These are phyloP conservation scores for Viridothelium virens DNA, from an alignment of 495 filamentous ascomycete genomes.

Conservation along the genomic window DNA sequence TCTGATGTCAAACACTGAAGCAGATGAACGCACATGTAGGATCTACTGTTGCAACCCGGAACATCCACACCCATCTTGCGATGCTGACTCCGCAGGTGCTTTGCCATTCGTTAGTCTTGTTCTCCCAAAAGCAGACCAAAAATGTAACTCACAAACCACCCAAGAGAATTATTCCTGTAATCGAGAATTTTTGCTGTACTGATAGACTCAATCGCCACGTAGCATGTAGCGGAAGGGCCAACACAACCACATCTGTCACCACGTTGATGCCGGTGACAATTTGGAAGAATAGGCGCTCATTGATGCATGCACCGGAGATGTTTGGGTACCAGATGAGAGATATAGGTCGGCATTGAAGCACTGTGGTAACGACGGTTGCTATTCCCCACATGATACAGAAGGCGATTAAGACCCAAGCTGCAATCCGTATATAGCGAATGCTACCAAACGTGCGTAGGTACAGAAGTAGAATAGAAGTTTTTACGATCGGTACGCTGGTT, in stretches of 20 bases:
- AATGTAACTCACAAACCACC: neutral
- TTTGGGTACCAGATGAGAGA: neutral
- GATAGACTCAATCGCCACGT: neutral
- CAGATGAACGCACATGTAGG: neutral
- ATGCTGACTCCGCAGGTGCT: neutral
- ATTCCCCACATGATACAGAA: neutral
- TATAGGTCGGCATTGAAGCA: neutral
- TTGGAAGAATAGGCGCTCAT: neutral
- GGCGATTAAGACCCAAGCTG: neutral
- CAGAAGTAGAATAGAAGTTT: conserved; percentile 45
- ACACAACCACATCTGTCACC: conserved; percentile 1
- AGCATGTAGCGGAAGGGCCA: neutral
- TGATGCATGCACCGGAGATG: conserved; percentile 1
- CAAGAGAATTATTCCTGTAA: neutral
- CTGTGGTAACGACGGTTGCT: neutral
- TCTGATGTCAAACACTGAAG: neutral
- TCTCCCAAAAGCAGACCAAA: neutral
- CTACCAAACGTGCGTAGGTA: conserved; percentile 43
- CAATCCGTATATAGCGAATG: neutral
- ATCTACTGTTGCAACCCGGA: neutral
- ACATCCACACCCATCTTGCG: neutral
- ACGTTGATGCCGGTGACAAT: neutral
- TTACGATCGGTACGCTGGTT: conserved; percentile 15
- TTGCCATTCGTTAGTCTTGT: neutral
- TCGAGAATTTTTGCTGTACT: neutral